Base-by-base conservation (phyloP, 495 filamentous ascomycete genomes). In the Pyrenula aspistea region DNA sequence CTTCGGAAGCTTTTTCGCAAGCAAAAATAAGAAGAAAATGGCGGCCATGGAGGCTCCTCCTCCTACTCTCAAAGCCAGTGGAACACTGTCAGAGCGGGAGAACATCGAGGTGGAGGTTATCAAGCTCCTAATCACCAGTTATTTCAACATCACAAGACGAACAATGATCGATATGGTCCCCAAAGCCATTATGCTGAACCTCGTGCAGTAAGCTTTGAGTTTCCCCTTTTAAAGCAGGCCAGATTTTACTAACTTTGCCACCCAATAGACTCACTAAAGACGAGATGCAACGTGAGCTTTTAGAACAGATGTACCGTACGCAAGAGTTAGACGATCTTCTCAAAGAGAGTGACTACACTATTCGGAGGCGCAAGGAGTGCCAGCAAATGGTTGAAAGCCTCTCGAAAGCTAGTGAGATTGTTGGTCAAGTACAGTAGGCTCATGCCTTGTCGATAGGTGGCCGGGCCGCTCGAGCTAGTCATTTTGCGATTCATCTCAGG, bases 151-250 rank as follows among this genome's bases (percentile, higher is more conserved):
- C 68, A 91, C 95, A 53, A 88, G 88, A 75, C 80, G 92, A 57
- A 99, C 94, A 53, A 93, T 99, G 92, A 96, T 97, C 59, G 94
- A 99, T 64, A 99, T 97, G 94, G 94, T 99, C 2, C 94, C 94
- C 47, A 99, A 99, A 75, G 93, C 94, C 20, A 93, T 99, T 71
- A 99, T 99, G 94, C 80, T 96, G 54, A 95, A 83, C 56, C 82
- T 99, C 48, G 94, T 99, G 23, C 83, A 88, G 89, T 96, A 84
- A 60, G 89, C 83, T n/a, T n/a, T n/a, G n/a, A n/a, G n/a, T n/a
- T n/a, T n/a, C n/a, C n/a, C n/a, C n/a, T n/a, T 55, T n/a, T 47
- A 47, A 2, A 54, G 4, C 11, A 12, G 22, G 12, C 2, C 36
- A 25, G 21, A 25, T n/a, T n/a, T 21, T 22, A 25, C 62, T 68